Evolutionary conservation across 2,329 filamentous ascomycete genomes (phyloP), one percentile per base, ranked within the genome.

Genomic region (Hypocrella siamensis): DNA sequence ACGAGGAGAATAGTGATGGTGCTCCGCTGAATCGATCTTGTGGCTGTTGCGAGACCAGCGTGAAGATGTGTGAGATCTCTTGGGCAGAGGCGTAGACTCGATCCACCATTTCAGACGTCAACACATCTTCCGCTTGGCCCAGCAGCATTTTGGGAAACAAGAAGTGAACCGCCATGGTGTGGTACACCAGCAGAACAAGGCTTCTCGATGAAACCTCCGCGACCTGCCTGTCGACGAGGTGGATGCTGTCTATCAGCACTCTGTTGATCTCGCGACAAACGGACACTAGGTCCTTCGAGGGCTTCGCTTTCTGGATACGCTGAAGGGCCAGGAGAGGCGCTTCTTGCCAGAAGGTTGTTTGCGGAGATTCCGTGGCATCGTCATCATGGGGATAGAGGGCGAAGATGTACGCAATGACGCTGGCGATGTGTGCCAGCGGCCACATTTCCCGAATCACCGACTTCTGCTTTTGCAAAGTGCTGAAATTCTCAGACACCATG

Each of bases 401-500:
- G 31, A 46, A 46, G 17, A 49, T 39, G 37, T 49, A 48, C 12
- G 48, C 47, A 18, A 51, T 41, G 14, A 49, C 42, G 26, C 46
- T 51, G 17, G 45, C 40, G 18, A 54, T 43, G 24, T 54, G 44
- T 1, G 52, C 50, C 4, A 54, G 38, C 1, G 52, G 51, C 44
- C 51, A 52, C 43, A 52, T 52, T 31, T 54, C 52, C 21, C 44
- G 40, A 30, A 54, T 49, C 15, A 44, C 46, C 6, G 41, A 38
- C 41, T 51, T 54, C 29, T 54, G 52, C 30, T 47, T 49, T 31
- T 53, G 51, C 1, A 54, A 30, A 0, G 52, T 54, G 37, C 48
- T 54, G 32, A 54, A 49, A 38, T 54, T 54, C 27, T 53, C 52
- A 1, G 52, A 54, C 14, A 54, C 46, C 4, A 51, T 40, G 26